phyloP scores from a whole-genome alignment of 306 rosid species.

The Oxytropis ochrocephala region DNA sequence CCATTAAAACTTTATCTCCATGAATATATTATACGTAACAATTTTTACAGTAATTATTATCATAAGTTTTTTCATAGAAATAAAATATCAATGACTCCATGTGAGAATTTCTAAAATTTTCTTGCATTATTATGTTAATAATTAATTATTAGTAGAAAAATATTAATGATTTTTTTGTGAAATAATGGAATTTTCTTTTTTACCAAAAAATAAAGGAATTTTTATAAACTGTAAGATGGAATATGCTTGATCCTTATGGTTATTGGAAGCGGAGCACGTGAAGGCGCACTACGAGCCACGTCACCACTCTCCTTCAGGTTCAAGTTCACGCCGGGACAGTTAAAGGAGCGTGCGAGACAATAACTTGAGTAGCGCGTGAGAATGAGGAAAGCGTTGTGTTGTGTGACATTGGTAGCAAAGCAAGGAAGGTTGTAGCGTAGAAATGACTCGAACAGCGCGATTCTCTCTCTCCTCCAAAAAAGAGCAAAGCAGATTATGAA shows the following conservation, averaged over 20 bases:
- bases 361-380: neutral
- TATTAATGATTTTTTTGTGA: too few species aligned
- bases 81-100: neutral
- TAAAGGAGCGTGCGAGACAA: neutral
- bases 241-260: conserved; percentile 8
- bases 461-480: conserved; percentile 11
- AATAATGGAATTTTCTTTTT: neutral
- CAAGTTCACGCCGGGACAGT: neutral
- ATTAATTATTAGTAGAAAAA: too few species aligned
- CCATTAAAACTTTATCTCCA: neutral
- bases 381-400: neutral
- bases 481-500: neutral
- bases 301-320: neutral
- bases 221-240: neutral
- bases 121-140: too few species aligned
- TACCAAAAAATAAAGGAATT: too few species aligned
- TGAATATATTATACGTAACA: neutral
- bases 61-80: neutral
- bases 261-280: conserved; percentile 4
- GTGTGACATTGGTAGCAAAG: neutral
- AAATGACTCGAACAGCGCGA: conserved; percentile 40
- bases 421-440: conserved; percentile 33
- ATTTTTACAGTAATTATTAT: neutral
- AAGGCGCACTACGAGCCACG: neutral
- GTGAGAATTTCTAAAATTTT: neutral